phyloP scores from a whole-genome alignment of 2,329 filamentous ascomycete species.

The Fusarium sororula region DNA sequence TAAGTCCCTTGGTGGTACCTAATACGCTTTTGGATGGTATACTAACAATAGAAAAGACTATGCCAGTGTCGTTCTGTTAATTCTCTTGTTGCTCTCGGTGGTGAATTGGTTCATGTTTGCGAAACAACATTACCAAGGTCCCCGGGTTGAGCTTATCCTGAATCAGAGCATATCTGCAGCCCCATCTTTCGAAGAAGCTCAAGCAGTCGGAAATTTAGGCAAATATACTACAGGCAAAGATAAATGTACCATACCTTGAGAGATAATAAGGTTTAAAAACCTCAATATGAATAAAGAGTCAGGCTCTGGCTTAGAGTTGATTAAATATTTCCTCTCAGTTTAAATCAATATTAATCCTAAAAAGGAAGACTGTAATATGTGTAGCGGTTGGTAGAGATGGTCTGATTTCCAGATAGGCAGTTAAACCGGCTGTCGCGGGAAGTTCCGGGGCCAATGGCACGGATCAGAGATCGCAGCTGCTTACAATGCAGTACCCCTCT shows the following conservation, averaged over 20 bases:
- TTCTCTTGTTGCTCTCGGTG: background rate
- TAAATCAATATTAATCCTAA: too few species aligned
- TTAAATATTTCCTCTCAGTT: too few species aligned
- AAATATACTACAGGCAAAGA: background rate
- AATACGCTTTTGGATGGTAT: accelerated
- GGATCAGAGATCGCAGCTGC: background rate
- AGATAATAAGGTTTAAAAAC: too few species aligned
- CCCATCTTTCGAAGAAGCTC: background rate
- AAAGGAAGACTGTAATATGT: accelerated
- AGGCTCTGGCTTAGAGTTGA: accelerated
- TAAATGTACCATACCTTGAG: background rate
- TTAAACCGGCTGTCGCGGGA: background rate
- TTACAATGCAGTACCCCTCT: background rate
- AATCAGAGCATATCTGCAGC: background rate
- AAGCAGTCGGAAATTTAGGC: accelerated
- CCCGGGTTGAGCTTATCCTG: background rate
- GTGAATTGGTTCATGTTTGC: background rate
- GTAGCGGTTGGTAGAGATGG: too few species aligned
- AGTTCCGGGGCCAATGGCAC: background rate
- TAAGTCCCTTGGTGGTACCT: accelerated
- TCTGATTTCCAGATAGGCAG: too few species aligned
- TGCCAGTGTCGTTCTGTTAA: background rate
- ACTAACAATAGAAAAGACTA: background rate
- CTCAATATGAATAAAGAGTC: too few species aligned
- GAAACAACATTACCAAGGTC: background rate